These are phyloP conservation scores for Aspergillus funiculosus DNA, from an alignment of 495 filamentous ascomycete genomes.

Conservation along the genomic window DNA sequence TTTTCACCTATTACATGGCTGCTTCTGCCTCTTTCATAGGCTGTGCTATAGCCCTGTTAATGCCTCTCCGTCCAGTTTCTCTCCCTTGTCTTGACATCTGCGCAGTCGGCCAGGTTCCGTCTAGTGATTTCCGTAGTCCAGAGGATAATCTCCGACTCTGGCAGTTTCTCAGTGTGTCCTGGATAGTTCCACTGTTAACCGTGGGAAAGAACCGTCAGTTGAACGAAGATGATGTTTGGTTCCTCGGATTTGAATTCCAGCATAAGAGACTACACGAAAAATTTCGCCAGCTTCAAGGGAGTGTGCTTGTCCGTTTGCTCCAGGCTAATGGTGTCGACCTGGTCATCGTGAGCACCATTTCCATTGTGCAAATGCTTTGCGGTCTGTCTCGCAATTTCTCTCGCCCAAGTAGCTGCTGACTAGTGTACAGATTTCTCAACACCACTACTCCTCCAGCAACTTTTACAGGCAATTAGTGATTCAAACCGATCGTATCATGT, in stretches of 20 bases:
- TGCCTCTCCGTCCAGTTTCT: conserved; percentile 63
- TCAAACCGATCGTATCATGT: conserved; percentile 41
- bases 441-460: conserved; percentile 64
- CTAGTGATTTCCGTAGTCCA: conserved; percentile 61
- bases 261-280: conserved; percentile 62
- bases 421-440: conserved; percentile 46
- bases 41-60: conserved; percentile 53
- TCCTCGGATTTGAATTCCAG: conserved; percentile 68
- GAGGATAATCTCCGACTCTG: conserved; percentile 73
- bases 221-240: conserved; percentile 74
- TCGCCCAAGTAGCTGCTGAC: conserved; percentile 7
- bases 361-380: conserved; percentile 54
- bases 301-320: conserved; percentile 61
- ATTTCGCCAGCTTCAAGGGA: conserved; percentile 67
- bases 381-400: conserved; percentile 30
- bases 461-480: conserved; percentile 62
- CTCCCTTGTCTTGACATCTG: conserved; percentile 59
- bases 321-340: conserved; percentile 72
- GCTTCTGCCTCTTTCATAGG: conserved; percentile 36
- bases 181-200: conserved; percentile 69
- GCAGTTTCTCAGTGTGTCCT: conserved; percentile 79
- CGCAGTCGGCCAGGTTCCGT: conserved; percentile 50
- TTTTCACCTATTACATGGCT: conserved; percentile 37
- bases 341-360: conserved; percentile 56
- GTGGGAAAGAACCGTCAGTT: conserved; percentile 56